These are phyloP conservation scores for Pleurotus pulmonarius DNA, from an alignment of 768 basidiomycete species.

Conservation along the genomic window DNA sequence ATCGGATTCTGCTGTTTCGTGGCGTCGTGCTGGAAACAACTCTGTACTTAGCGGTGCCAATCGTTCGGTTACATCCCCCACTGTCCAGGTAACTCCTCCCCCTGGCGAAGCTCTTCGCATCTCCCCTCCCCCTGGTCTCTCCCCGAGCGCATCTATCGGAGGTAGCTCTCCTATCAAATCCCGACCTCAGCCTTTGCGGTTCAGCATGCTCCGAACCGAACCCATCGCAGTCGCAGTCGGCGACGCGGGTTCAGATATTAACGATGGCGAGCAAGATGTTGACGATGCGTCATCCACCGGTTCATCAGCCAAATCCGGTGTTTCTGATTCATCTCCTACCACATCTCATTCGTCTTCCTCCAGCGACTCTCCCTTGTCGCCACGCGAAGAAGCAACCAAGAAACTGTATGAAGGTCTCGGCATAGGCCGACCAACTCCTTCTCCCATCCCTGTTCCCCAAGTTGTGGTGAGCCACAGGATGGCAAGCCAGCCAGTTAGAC, in stretches of 20 bases:
- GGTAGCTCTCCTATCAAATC: constrained; percentile 26
- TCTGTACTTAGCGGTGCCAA: constrained; percentile 63
- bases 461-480: constrained; percentile 49
- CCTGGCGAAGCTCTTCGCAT: constrained; percentile 40
- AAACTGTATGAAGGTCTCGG: constrained; percentile 87
- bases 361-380: constrained; percentile 61
- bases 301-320: constrained; percentile 50
- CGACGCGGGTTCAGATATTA: constrained; percentile 38
- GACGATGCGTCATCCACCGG: constrained; percentile 58
- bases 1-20: constrained; percentile 75
- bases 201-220: constrained; percentile 48
- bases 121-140: constrained; percentile 14
- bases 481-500: constrained; percentile 72
- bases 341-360: constrained; percentile 74
- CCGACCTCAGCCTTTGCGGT: constrained; percentile 69
- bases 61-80: constrained; percentile 57
- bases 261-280: constrained; percentile 23
- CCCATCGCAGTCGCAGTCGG: constrained; percentile 51
- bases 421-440: constrained; percentile 65
- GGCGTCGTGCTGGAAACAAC: constrained; percentile 77
- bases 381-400: constrained; percentile 84
- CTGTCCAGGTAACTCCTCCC: constrained; percentile 72
- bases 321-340: constrained; percentile 63
- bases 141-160: constrained; percentile 10
- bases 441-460: constrained; percentile 30